phyloP scores from a whole-genome alignment of 805 yeast genomes.

The Kodamaea hsintzibuensis region DNA sequence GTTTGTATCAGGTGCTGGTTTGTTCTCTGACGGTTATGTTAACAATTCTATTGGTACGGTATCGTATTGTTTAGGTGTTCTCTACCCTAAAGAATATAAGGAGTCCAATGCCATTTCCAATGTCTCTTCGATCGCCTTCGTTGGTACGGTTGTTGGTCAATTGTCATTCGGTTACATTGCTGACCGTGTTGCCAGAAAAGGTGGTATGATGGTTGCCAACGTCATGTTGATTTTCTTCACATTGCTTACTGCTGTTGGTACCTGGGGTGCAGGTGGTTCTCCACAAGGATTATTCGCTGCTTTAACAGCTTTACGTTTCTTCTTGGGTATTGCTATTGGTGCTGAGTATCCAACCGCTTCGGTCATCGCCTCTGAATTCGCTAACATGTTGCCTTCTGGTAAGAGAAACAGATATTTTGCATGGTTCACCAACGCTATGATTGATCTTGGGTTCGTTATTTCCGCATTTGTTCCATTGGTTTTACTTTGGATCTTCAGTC shows the following conservation, averaged over 20 bases:
- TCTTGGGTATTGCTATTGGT: constrained; percentile 90
- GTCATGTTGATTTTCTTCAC: constrained; percentile 76
- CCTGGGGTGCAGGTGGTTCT: constrained; percentile 76
- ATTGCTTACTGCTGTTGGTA: constrained; percentile 59
- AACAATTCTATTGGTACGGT: constrained; percentile 83
- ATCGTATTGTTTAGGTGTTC: constrained; percentile 60
- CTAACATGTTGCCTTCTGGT: constrained; percentile 75
- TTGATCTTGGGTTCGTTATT: constrained; percentile 82
- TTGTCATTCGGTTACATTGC: constrained; percentile 76
- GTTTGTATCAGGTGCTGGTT: constrained; percentile 76
- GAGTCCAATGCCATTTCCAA: constrained; percentile 72
- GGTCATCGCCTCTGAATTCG: constrained; percentile 91
- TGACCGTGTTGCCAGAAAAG: constrained; percentile 77
- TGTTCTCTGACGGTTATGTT: constrained; percentile 91
- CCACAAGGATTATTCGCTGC: constrained; percentile 84
- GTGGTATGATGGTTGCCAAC: constrained; percentile 81
- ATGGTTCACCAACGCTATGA: constrained; percentile 87
- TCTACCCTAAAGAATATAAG: constrained; percentile 66
- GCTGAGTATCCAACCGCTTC: constrained; percentile 95
- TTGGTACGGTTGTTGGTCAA: constrained; percentile 91
- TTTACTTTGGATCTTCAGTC: constrained; percentile 76
- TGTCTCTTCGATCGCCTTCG: constrained; percentile 86
- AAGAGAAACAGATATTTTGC: constrained; percentile 85
- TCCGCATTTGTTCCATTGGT: constrained; percentile 87
- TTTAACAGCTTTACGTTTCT: constrained; percentile 79